Base-by-base conservation (phyloP, 345 rosid species). In the Linum usitatissimum region DNA sequence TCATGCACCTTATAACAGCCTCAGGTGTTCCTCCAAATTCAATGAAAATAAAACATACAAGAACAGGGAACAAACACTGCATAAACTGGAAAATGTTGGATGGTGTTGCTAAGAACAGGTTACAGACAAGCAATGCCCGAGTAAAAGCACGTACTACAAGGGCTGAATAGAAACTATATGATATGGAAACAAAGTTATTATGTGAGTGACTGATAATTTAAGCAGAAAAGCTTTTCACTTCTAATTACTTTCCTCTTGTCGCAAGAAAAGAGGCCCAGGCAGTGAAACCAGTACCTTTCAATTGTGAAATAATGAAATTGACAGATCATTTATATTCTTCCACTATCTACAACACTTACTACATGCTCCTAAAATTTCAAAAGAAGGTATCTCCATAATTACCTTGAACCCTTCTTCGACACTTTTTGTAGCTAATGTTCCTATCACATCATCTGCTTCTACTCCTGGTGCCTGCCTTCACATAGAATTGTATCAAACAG, bases 371-470 rank as follows among this genome's bases (percentile, higher is more conserved):
- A 18, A 17, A 58, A 23, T 17, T 63, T 68, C 39, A 21, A 64
- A 18, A 20, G 31, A 18, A 45, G 62, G 20, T 59, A 48, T 64
- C 67, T 59, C 53, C 63, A 51, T 53, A 38, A 36, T 66, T 75
- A 93, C 94, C 91, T 83, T 90, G 71, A 75, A 87, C 49, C 99
- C 97, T 40, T 75, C 82, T 63, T 77, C 84, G 61, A 90, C 83
- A 82, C 94, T 90, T 78, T 87, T 88, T 40, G 69, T 61, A 63
- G 96, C 97, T 82, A 93, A 71, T 20, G 99, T 90, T 64, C 99
- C 99, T 68, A 93, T 87, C 64, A 93, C 99, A 68, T 93, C 99
- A 71, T 90, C 97, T 57, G 99, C 99, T 84, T 93, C 99, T 66
- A 93, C 99, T 62, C 99, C 97, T 51, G 94, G 90, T 67, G 90